Base-by-base conservation (phyloP, 1,284 basidiomycete genomes). In the Tausonia pullulans region DNA sequence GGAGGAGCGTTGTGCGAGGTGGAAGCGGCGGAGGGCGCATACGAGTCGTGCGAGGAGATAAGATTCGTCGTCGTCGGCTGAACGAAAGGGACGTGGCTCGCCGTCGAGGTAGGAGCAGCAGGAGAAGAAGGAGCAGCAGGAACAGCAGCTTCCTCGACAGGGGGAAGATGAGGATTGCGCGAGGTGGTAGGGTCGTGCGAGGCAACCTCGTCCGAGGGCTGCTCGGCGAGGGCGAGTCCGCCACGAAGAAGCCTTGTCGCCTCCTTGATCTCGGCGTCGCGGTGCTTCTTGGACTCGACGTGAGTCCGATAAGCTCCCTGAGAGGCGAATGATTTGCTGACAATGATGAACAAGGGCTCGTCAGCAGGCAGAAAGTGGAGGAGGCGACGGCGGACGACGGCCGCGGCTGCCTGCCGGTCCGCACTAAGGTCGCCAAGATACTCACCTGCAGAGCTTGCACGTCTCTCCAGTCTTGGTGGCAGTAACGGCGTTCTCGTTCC, bases 221-320 rank as follows among this genome's bases (percentile, higher is more conserved):
- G 45, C 27, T 63, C 63, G 8, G 66, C 59, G 16, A 63, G 60
- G 40, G 58, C 60, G 53, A 65, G 48, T 14, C 41, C 50, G 14
- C 54, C 64, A 50, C 57, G 59, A 4, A 65, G 60, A 11, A 66
- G 53, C 5, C 61, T 50, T 43, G 66, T 62, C 10, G 77, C 71
- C 7, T 78, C 78, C 72, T 84, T 86, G 11, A 83, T 69, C 70
- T 88, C 85, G 65, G 82, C 86, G 50, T 97, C 91, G 68, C 84
- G 87, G 78, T 98, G 95, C 75, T 88, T 94, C 74, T 87, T 94
- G 2, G 92, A 95, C 72, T 83, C 83, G 45, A 95, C 75, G 74
- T 98, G 96, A 4, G 91, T 88, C 40, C 83, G 80, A 75, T 88
- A 94, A 1, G 93, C 89, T 76, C 94, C 95, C 70, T 90, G 86